Base-by-base conservation (phyloP, 2,329 filamentous ascomycete species). In the Talaromyces sp. region DNA sequence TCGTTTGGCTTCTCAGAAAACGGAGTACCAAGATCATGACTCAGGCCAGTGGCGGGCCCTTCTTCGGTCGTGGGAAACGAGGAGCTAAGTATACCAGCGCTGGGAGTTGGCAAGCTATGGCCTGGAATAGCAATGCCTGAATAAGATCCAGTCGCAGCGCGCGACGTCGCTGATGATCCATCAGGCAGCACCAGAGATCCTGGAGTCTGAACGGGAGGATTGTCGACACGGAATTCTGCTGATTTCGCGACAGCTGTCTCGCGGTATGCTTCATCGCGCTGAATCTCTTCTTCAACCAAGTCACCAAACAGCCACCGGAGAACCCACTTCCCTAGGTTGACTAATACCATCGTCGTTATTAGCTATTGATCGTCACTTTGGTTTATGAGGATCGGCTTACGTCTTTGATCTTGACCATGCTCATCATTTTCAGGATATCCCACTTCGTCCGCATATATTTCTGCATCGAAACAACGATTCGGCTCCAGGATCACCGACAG, bases 321-420 rank as follows among this genome's bases (percentile, higher is more conserved):
- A 52, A 97, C 86, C 94, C 94, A 99, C 80, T 96, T 96, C 9
- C 94, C 94, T 52, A 97, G 85, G 69, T 96, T 97, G 74, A 97
- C 90, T 94, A 64, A 27, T 17, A 38, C 26, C 4, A 32, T 12
- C 48, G 43, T 31, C 27, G 7, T 52, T 27, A 19, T 52, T 52
- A 52, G 48, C 26, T 52, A 52, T 17, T 14, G 10, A 29, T n/a
- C 3, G 9, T 14, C 24, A n/a, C 27, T 27, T n/a, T 27, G 11
- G 26, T n/a, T n/a, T 29, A 21, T 4, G 1, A 17, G 29, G 17
- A 41, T 31, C 62, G 3, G 74, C 87, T 70, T 83, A 93, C 90
- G 96, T 77, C 94, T 86, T 77, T 97, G 93, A 68, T 99, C 94
- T 68, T 97, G 93, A 60, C 89, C 83, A 70, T 96, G 96, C 12